Base-by-base conservation (phyloP, 2,329 filamentous ascomycete genomes). In the Aspergillus pseudonomiae region DNA sequence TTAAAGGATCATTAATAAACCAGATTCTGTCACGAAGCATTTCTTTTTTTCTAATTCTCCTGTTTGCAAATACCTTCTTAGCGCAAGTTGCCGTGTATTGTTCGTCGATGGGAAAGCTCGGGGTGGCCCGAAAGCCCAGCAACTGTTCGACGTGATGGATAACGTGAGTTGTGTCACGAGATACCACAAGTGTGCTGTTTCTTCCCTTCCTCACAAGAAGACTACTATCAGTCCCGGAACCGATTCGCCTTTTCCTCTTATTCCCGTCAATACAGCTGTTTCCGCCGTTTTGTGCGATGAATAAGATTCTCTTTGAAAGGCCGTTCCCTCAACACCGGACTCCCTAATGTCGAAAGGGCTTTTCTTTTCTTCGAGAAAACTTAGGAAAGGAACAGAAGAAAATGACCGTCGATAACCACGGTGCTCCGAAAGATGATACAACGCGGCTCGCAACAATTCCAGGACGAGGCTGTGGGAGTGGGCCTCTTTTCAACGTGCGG, bases 401-500 rank as follows among this genome's bases (percentile, higher is more conserved):
- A 48, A 11, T 45, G 46, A 24, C 32, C 54, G 32, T 30, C 14
- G 50, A 54, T 21, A 11, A 54, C n/a, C 46, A 59, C 45, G 32
- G 52, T 59, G 41, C 32, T 52, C 21, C 43, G 32, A 21, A 14
- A 32, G n/a, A 59, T 46, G 10, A 24, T 36, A 59, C 30, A 41
- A 30, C n/a, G 21, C 45, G 32, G 26, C 46, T 32, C 24, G 46
- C 57, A 53, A 39, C 57, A 30, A 52, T 10, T 26, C 48, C 32
- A 36, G 24, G 46, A 28, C 48, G 53, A 57, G 30, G 12, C 54
- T 45, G 62, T 60, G 67, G 68, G 65, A 65, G 57, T 56, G 59
- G 58, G 56, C 60, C 60, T 65, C 64, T 68, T 67, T 68, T 69
- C 63, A 69, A 62, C 43, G 64, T 68, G 68, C 64, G 57, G 64